A percentile compares a stretch with the other conserved stretches of the same genome.
These are phyloP conservation scores for Fusarium sp. DNA, from an alignment of 2,329 filamentous ascomycete genomes.

Conservation along the genomic window DNA sequence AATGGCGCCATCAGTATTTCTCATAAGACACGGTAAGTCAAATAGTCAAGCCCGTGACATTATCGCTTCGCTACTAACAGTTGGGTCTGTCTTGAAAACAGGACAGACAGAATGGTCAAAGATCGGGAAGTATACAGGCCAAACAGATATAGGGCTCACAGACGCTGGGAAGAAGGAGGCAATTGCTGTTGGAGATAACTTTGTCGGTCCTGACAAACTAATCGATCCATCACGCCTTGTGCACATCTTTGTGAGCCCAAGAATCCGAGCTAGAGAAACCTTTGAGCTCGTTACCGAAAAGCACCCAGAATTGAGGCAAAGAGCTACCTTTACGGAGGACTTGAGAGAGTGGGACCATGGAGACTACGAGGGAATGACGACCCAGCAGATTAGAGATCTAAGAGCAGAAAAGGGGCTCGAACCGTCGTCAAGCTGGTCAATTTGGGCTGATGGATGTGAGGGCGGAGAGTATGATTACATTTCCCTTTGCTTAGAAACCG, in stretches of 20 bases:
- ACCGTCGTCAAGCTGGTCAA: neutral
- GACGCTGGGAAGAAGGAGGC: neutral
- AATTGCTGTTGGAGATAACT: neutral
- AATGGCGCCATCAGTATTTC: neutral
- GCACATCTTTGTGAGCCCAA: neutral
- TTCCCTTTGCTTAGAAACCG: neutral
- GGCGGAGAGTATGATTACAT: neutral
- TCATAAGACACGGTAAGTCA: neutral
- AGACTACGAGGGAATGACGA: neutral
- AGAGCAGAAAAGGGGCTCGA: neutral
- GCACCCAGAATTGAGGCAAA: neutral
- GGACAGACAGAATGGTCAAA: neutral
- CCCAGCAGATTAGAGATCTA: neutral
- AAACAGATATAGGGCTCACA: neutral
- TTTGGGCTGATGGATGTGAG: neutral
- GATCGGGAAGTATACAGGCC: neutral
- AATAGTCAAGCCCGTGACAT: accelerated
- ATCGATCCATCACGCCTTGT: neutral
- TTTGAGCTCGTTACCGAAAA: neutral
- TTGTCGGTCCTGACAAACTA: neutral
- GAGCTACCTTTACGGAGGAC: neutral
- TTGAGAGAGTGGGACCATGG: neutral
- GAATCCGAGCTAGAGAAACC: neutral
- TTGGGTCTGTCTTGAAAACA: neutral
- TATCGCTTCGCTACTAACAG: neutral